phyloP scores from a whole-genome alignment of 805 yeast genomes.

The Candida sonorensis region DNA sequence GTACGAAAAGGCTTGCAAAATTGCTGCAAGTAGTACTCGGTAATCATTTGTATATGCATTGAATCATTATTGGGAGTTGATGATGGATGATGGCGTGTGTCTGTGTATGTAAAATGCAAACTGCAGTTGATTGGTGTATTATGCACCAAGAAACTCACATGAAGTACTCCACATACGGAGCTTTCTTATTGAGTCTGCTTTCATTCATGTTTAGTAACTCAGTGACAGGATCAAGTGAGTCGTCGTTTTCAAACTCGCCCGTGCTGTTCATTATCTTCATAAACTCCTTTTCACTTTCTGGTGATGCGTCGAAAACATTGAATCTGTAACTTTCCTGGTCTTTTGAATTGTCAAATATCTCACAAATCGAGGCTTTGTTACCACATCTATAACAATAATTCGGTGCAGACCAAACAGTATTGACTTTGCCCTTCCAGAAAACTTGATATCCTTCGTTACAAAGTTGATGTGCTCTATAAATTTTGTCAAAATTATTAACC shows the following conservation, averaged over 20 bases:
- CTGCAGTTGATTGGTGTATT: too few relatives aligned
- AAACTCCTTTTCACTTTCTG: conserved; percentile 72
- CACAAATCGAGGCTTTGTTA: conserved; percentile 94
- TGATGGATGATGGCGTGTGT: too few relatives aligned
- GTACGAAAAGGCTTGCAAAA: too few relatives aligned
- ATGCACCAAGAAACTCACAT: conserved; percentile 18
- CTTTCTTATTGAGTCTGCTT: conserved; percentile 23
- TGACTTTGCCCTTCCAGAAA: conserved; percentile 82
- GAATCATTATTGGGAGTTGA: too few relatives aligned
- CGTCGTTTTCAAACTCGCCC: conserved; percentile 11
- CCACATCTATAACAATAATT: conserved; percentile 97
- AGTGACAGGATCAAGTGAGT: conserved; percentile 5
- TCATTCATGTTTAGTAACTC: conserved; percentile 11
- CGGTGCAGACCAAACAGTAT: conserved; percentile 99
- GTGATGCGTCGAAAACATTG: conserved; percentile 96
- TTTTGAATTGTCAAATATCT: conserved; percentile 52
- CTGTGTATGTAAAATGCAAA: too few relatives aligned
- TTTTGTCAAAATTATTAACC: conserved; percentile 70
- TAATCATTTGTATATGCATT: too few relatives aligned
- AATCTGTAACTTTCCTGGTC: conserved; percentile 59
- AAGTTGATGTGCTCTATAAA: conserved; percentile 90
- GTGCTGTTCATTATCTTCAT: conserved; percentile 33
- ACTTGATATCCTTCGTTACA: conserved; percentile 96
- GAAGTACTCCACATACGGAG: conserved; percentile 36
- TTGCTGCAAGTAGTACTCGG: too few relatives aligned